Conservation (phyloP, 345 rosid genomes). For the Acer negundo region DNA sequence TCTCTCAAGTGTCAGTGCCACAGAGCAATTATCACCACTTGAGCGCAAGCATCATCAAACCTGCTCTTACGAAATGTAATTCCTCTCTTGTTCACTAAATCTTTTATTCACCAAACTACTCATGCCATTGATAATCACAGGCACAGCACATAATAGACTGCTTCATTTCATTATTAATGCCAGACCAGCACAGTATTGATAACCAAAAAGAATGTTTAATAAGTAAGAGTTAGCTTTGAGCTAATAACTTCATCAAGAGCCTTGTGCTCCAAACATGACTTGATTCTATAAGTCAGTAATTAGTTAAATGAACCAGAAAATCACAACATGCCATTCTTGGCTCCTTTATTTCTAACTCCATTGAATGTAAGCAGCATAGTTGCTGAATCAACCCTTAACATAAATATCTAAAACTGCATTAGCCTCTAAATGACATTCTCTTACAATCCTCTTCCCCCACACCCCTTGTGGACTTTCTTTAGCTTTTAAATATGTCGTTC, state of each 20-base stretch:
- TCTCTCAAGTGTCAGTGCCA: background rate
- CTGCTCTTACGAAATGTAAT: background rate
- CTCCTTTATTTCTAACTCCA: background rate
- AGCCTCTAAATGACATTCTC: conserved; percentile 3
- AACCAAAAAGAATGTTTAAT: background rate
- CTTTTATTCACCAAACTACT: background rate
- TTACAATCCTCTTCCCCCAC: too few species aligned
- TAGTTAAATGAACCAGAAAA: background rate
- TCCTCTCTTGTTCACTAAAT: conserved; percentile 1
- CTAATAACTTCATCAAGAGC: background rate
- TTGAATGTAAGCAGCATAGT: background rate
- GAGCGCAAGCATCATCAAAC: background rate
- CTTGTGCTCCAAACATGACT: background rate
- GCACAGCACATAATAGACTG: background rate
- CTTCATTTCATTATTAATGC: background rate
- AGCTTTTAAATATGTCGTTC: too few species aligned
- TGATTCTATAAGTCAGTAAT: background rate
- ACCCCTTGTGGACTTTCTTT: background rate
- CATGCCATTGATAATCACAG: background rate
- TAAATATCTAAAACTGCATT: background rate
- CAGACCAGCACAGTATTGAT: background rate
- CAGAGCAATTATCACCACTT: background rate
- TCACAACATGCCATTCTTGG: background rate
- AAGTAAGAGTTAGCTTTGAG: background rate
- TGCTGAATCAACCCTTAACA: background rate